Evolutionary conservation across 1,284 basidiomycete genomes (phyloP).

Genomic region (Psilocybe mexicana): DNA sequence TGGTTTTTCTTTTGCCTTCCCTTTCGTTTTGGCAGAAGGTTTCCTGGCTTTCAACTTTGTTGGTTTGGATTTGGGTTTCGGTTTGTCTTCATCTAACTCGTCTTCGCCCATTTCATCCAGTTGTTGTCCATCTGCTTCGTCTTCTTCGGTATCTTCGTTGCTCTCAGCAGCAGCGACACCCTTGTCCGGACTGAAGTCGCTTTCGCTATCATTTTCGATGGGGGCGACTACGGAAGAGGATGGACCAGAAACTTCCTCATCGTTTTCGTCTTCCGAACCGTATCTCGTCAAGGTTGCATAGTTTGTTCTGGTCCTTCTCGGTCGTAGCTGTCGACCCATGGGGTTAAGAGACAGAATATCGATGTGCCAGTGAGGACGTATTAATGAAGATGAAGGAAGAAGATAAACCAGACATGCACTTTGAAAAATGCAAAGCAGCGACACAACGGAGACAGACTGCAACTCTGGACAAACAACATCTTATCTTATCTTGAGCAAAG

Average conservation of each 20-base stretch:
- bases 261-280: conserved; percentile 30
- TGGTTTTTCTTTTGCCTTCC: conserved; percentile 19
- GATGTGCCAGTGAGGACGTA: not conserved
- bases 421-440: not conserved
- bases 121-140: conserved; percentile 21
- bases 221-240: conserved; percentile 24
- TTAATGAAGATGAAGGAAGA: not conserved
- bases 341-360: too few species aligned
- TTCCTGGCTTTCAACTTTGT: conserved; percentile 10
- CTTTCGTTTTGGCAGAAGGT: conserved; percentile 16
- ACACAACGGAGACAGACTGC: not conserved
- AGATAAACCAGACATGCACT: too few species aligned
- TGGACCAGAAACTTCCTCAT: conserved; percentile 27
- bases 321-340: conserved; percentile 46
- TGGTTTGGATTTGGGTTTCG: conserved; percentile 3
- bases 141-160: conserved; percentile 13
- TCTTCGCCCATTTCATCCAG: conserved; percentile 25
- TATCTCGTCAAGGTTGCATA: conserved; percentile 35
- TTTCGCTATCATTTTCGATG: conserved; percentile 33
- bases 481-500: conserved; percentile 4
- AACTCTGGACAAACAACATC: not conserved
- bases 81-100: conserved; percentile 10
- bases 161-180: conserved; percentile 2
- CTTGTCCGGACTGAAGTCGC: conserved; percentile 26
- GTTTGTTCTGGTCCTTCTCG: conserved; percentile 41